Conservation (phyloP, 2,329 filamentous ascomycete species). For the Botrytis deweyae region DNA sequence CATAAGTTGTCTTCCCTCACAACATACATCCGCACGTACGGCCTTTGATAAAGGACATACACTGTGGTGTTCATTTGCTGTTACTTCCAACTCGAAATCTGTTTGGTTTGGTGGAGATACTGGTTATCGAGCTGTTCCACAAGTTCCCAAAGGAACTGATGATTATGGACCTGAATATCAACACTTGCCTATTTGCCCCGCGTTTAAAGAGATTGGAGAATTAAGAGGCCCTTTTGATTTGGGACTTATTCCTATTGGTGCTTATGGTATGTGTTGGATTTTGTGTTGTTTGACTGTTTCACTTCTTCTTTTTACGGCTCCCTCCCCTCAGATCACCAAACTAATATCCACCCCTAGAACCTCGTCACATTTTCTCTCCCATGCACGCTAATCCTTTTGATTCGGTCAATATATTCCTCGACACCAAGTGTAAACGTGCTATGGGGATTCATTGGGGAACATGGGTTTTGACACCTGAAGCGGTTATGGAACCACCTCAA, state of each 20-base stretch:
- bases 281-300: too few relatives aligned
- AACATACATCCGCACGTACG: slow-evolving; percentile 73
- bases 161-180: slow-evolving; percentile 70
- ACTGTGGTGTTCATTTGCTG: slow-evolving; percentile 85
- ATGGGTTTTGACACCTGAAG: slow-evolving; percentile 63
- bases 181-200: slow-evolving; percentile 71
- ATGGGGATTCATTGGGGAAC: slow-evolving; percentile 93
- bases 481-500: slow-evolving; percentile 77
- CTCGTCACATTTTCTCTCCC: slow-evolving; percentile 68
- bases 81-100: slow-evolving; percentile 71
- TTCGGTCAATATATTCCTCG: slow-evolving; percentile 82
- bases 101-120: slow-evolving; percentile 91
- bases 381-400: slow-evolving; percentile 89
- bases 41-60: slow-evolving; percentile 68
- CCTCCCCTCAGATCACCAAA: background rate
- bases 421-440: slow-evolving; percentile 74
- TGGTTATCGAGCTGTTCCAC: slow-evolving; percentile 78
- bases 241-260: slow-evolving; percentile 89
- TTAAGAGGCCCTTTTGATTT: slow-evolving; percentile 84
- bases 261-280: slow-evolving; percentile 52
- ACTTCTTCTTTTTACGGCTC: background rate
- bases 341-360: slow-evolving; percentile 42
- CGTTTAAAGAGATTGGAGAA: slow-evolving; percentile 80
- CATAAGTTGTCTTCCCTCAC: slow-evolving; percentile 78
- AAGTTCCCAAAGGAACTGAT: slow-evolving; percentile 59